phyloP scores from a whole-genome alignment of 2,329 filamentous ascomycete genomes.

The Cercospora zeina region DNA sequence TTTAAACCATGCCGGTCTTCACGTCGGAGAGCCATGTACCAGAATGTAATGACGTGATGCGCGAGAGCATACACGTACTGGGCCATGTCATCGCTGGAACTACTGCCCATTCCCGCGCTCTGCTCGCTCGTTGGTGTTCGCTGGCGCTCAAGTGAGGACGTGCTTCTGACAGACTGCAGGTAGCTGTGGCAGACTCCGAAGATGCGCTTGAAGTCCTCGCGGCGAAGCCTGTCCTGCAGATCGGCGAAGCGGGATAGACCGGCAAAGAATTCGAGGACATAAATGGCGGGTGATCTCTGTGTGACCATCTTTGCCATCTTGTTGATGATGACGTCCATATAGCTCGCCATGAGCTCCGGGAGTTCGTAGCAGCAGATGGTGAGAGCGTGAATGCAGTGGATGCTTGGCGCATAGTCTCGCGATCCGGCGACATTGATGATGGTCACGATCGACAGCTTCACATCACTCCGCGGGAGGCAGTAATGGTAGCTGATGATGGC shows the following conservation, averaged over 20 bases:
- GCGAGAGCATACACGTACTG: slow-evolving; percentile 87
- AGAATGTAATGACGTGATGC: slow-evolving; percentile 94
- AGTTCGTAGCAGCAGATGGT: slow-evolving; percentile 95
- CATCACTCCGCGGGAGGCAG: slow-evolving; percentile 77
- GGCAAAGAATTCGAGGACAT: slow-evolving; percentile 94
- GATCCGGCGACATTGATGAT: slow-evolving; percentile 76
- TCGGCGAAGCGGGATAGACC: slow-evolving; percentile 80
- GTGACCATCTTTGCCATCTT: slow-evolving; percentile 97
- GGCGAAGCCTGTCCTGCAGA: slow-evolving; percentile 48
- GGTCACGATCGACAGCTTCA: slow-evolving; percentile 79
- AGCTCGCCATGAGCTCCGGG: slow-evolving; percentile 81
- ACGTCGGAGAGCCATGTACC: slow-evolving; percentile 88
- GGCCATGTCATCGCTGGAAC: slow-evolving; percentile 37
- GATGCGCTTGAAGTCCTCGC: slow-evolving; percentile 89
- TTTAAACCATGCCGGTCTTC: slow-evolving; percentile 81
- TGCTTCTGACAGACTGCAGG: slow-evolving; percentile 75
- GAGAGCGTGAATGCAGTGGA: slow-evolving; percentile 90
- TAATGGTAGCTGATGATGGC: slow-evolving; percentile 89
- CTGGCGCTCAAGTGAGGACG: slow-evolving; percentile 29
- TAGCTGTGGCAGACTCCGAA: slow-evolving; percentile 96
- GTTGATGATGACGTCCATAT: slow-evolving; percentile 79
- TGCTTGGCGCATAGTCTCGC: slow-evolving; percentile 65
- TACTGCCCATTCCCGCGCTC: slow-evolving; percentile 31
- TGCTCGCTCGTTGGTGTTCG: slow-evolving; percentile 33
- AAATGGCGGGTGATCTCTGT: slow-evolving; percentile 84